These are phyloP conservation scores for Samsoniella hepiali DNA, from an alignment of 2,329 filamentous ascomycete species.

Conservation along the genomic window DNA sequence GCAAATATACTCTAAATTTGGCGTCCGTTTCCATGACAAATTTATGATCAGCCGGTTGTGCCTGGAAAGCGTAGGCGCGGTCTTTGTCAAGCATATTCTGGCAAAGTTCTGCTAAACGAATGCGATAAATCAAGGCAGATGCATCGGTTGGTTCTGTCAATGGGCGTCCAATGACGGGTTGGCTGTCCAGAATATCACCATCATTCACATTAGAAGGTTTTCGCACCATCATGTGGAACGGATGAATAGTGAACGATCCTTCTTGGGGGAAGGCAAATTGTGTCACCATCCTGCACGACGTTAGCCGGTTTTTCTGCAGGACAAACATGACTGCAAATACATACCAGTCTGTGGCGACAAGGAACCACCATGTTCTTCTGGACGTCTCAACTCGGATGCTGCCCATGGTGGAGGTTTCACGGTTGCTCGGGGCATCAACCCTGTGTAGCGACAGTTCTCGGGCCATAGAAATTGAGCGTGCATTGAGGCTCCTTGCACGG, in stretches of 20 bases:
- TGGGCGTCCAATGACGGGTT: conserved; percentile 30
- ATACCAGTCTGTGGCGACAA: conserved; percentile 40
- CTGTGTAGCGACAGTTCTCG: conserved; percentile 39
- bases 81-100: conserved; percentile 35
- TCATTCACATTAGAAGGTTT: conserved; percentile 40
- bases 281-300: conserved; percentile 32
- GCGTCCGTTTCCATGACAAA: conserved; percentile 33
- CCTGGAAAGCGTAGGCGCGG: conserved; percentile 25
- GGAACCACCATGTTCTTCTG: conserved; percentile 44
- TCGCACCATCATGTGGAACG: conserved; percentile 37
- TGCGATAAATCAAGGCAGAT: conserved; percentile 38
- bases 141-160: conserved; percentile 32
- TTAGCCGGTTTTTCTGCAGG: conserved; percentile 6
- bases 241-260: conserved; percentile 36
- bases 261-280: conserved; percentile 36
- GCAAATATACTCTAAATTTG: conserved; percentile 28
- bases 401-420: conserved; percentile 24
- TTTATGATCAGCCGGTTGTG: conserved; percentile 32
- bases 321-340: not conserved
- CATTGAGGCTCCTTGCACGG: conserved; percentile 31
- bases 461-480: conserved; percentile 29
- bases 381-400: conserved; percentile 36
- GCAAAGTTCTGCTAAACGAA: conserved; percentile 36
- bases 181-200: conserved; percentile 32
- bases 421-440: conserved; percentile 33